Evolutionary conservation across 2,329 filamentous ascomycete species (phyloP).

Genomic region (Colletotrichum noveboracense): DNA sequence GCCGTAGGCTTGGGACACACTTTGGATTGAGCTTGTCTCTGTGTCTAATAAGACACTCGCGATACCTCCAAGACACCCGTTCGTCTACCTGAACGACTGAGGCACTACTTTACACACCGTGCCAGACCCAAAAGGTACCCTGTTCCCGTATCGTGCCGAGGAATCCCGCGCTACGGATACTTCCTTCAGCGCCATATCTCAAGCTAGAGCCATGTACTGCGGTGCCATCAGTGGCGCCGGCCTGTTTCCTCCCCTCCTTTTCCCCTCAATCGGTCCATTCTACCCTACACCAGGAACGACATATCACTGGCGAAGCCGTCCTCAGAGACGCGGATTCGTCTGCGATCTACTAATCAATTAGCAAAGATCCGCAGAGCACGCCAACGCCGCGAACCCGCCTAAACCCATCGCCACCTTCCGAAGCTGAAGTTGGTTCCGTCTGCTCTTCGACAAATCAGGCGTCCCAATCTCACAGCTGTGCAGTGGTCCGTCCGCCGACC

Average conservation of each 20-base stretch:
- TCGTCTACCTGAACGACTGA: not conserved
- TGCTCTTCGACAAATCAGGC: slow-evolving; percentile 3
- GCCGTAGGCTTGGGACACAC: not conserved
- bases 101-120: not conserved
- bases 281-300: not conserved
- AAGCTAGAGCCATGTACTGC: not conserved
- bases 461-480: not conserved
- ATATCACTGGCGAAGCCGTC: not conserved
- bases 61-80: slow-evolving; percentile 4
- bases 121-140: not conserved
- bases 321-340: not conserved
- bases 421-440: not conserved
- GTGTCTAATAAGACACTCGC: not conserved
- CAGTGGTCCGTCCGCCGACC: not conserved
- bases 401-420: slow-evolving; percentile 1
- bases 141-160: not conserved
- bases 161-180: not conserved
- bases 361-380: not conserved
- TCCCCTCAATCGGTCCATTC: slow-evolving; percentile 3
- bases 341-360: not conserved
- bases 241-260: not conserved
- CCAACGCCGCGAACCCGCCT: not conserved
- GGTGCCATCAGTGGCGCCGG: not conserved
- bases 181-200: not conserved
- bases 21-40: slow-evolving; percentile 1